Base-by-base conservation (phyloP, 2,329 filamentous ascomycete species). In the Fusarium chuoi region DNA sequence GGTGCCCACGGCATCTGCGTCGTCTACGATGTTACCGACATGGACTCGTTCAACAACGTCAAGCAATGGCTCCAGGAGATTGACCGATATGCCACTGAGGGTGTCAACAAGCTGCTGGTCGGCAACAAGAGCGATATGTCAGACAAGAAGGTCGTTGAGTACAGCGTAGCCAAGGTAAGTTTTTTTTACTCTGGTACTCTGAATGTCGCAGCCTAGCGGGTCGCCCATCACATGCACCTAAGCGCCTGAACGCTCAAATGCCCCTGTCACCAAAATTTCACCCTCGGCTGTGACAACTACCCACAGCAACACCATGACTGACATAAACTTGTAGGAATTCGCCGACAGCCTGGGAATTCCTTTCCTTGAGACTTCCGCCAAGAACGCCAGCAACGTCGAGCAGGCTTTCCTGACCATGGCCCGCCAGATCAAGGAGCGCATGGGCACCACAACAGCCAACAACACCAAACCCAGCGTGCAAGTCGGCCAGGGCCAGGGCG, bases 71-170 rank as follows among this genome's bases (percentile, higher is more conserved):
- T 99, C 73, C 96, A 99, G 86, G 96, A 99, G 88, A 99, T 99
- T 80, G 96, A 99, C 88, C 92, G 96, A 84, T 98, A 99, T 82
- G 96, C 96, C 79, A 99, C 96, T 78, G 96, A 99, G 87, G 96
- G 96, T 77, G 96, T 99, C 82, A 99, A 99, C 91, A 99, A 99
- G 90, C 90, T 99, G 77, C 92, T 99, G 72, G 96, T 99, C 73
- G 96, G 96, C 82, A 99, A 99, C 93, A 99, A 99, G 93, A 98
- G 95, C 87, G 96, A 99, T 93, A 98, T 99, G 95, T 92, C 96
- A 69, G 96, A 99, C 87, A 99, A 99, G 93, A 99, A 98, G 89
- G 96, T 98, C 45, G 96, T 99, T 73, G 96, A 99, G 85, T 99
- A 99, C 90, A 97, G 95, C 75, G 96, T 98, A 78, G 96, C 96